Percentiles rank a stretch among this genome's conserved stretches.
Evolutionary conservation across 768 basidiomycete genomes (phyloP).

Genomic region (Mycena haematopus): DNA sequence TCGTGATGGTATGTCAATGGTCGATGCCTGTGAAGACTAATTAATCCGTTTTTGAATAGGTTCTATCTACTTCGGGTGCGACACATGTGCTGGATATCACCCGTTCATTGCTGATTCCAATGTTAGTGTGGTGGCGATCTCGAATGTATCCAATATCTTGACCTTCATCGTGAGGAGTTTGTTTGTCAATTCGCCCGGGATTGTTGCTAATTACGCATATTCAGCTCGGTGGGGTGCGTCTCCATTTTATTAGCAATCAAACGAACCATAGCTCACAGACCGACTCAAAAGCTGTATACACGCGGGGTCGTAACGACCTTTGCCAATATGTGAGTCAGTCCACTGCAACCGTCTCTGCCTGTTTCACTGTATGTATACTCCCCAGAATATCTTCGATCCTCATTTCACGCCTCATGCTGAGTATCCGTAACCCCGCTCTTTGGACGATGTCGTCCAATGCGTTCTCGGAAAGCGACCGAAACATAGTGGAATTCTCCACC

Average conservation of each 20-base stretch:
- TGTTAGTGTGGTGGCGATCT: slow-evolving; percentile 14
- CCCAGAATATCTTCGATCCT: slow-evolving; percentile 19
- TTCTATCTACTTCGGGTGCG: slow-evolving; percentile 23
- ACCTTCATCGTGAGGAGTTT: slow-evolving; percentile 19
- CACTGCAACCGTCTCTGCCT: neutral
- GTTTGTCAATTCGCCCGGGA: neutral
- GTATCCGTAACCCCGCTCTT: slow-evolving; percentile 23
- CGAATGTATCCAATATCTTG: slow-evolving; percentile 21
- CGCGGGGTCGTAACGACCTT: slow-evolving; percentile 20
- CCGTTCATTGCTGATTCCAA: neutral
- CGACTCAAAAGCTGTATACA: slow-evolving; percentile 4
- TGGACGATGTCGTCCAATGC: neutral
- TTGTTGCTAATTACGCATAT: neutral
- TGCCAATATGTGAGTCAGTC: slow-evolving; percentile 16
- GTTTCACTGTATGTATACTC: neutral
- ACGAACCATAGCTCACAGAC: neutral
- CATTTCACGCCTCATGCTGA: slow-evolving; percentile 27
- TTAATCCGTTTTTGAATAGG: neutral
- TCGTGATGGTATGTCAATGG: slow-evolving; percentile 23
- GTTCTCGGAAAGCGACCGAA: neutral
- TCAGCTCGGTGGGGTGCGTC: slow-evolving; percentile 13
- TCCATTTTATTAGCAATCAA: neutral
- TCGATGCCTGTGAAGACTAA: neutral
- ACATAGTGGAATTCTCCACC: slow-evolving; percentile 2
- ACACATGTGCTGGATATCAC: neutral